phyloP scores from a whole-genome alignment of 169 alveolate species.

The Eimeria nieschulzi region DNA sequence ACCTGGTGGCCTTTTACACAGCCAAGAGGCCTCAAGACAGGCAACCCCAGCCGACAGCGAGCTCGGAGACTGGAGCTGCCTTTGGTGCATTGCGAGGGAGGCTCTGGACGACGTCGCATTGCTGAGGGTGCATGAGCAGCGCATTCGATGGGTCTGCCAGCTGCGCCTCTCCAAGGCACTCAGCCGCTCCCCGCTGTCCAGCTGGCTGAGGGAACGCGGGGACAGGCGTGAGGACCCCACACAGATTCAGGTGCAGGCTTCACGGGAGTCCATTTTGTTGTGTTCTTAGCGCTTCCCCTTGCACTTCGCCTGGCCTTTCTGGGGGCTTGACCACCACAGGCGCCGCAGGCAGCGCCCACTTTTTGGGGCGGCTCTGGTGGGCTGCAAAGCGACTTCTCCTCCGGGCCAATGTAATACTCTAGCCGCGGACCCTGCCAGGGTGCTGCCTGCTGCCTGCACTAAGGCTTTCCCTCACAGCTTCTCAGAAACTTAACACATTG shows the following conservation, averaged over 20 bases:
- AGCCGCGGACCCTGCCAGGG: too few relatives aligned
- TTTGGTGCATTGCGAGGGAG: conserved; percentile 13
- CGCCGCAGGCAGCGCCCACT: background rate
- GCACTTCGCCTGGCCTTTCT: background rate
- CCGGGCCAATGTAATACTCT: too few relatives aligned
- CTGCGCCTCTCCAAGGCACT: background rate
- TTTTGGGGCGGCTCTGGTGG: background rate
- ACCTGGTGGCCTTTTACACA: too few relatives aligned
- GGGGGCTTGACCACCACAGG: background rate
- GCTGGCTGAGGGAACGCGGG: conserved; percentile 21
- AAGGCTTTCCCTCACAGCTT: background rate
- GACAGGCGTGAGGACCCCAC: background rate
- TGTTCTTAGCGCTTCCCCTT: background rate
- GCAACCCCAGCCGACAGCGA: conserved; percentile 4
- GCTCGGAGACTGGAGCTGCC: conserved; percentile 2
- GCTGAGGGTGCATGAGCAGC: conserved; percentile 2
- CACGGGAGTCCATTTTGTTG: background rate
- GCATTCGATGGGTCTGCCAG: conserved; percentile 25
- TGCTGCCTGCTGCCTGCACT: conserved; percentile 20
- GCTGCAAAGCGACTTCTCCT: too few relatives aligned
- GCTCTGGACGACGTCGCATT: background rate
- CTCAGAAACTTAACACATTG: too few relatives aligned
- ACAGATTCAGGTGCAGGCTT: background rate
- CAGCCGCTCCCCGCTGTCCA: conserved; percentile 32
- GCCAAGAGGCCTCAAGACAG: background rate